A percentile compares a stretch with the other conserved stretches of the same genome.
Conservation (phyloP, 2,329 filamentous ascomycete species). For the Diaporthe citrichinensis region DNA sequence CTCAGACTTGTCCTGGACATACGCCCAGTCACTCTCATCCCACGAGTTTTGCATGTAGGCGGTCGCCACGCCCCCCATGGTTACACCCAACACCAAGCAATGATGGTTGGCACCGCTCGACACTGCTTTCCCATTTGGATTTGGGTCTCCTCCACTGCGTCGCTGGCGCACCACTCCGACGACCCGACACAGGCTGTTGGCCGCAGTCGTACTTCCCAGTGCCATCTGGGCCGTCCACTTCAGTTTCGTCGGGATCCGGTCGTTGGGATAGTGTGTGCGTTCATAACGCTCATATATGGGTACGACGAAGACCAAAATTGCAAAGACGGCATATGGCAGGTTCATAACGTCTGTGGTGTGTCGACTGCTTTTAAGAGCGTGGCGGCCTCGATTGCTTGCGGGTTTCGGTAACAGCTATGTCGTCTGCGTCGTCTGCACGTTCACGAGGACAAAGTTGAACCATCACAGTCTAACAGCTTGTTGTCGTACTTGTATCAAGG, state of each 20-base stretch:
- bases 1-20: constrained; percentile 12
- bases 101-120: constrained; percentile 18
- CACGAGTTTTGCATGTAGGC: constrained; percentile 24
- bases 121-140: constrained; percentile 8
- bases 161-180: constrained; percentile 5
- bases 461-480: background rate
- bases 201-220: constrained; percentile 29
- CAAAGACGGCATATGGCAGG: constrained; percentile 22
- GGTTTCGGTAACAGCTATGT: background rate
- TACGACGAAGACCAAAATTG: constrained; percentile 17
- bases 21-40: constrained; percentile 21
- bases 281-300: constrained; percentile 33
- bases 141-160: background rate
- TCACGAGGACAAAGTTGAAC: background rate
- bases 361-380: background rate
- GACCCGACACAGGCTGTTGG: constrained; percentile 25
- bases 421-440: background rate
- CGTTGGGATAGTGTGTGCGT: constrained; percentile 21
- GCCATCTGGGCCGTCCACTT: constrained; percentile 33
- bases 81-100: constrained; percentile 18
- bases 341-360: constrained; percentile 9
- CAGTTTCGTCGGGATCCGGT: constrained; percentile 22
- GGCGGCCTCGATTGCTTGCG: background rate
- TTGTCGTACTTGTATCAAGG: constrained; percentile 9
- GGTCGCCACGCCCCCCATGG: constrained; percentile 5